These are phyloP conservation scores for Orbilia oligospora DNA, from an alignment of 2,329 filamentous ascomycete genomes.

Conservation along the genomic window DNA sequence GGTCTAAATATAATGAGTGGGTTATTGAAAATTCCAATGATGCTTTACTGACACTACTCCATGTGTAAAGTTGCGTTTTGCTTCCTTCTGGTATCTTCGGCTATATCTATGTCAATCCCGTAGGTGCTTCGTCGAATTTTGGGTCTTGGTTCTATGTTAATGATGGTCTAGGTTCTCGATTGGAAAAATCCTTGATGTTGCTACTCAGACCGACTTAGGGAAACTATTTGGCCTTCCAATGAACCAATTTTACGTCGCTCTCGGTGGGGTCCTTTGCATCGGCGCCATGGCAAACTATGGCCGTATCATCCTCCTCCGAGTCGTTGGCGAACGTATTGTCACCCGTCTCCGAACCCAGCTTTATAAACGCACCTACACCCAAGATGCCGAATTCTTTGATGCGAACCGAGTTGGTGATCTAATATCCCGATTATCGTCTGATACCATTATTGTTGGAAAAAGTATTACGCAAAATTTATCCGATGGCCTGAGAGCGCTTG, in stretches of 20 bases:
- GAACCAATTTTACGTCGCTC: conserved; percentile 87
- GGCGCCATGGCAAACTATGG: conserved; percentile 94
- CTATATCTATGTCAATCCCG: conserved; percentile 94
- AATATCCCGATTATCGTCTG: conserved; percentile 93
- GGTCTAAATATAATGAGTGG: neutral
- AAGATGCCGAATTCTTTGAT: conserved; percentile 99
- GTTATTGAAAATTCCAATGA: neutral
- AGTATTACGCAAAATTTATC: conserved; percentile 98
- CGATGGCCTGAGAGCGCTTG: conserved; percentile 90
- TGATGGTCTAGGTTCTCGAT: conserved; percentile 78
- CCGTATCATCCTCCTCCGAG: conserved; percentile 90
- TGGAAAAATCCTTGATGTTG: conserved; percentile 92
- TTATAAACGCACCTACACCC: conserved; percentile 92
- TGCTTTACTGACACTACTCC: conserved; percentile 16
- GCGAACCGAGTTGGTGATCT: conserved; percentile 96
- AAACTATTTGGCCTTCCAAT: conserved; percentile 87
- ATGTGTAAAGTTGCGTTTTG: conserved; percentile 77
- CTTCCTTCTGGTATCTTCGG: conserved; percentile 88
- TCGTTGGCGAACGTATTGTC: conserved; percentile 95
- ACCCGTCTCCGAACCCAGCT: conserved; percentile 88
- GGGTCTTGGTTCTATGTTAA: neutral
- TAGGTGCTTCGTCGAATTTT: conserved; percentile 49
- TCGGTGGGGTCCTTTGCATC: conserved; percentile 80
- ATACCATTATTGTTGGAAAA: conserved; percentile 98
- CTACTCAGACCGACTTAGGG: conserved; percentile 79